Conservation (phyloP, 2,329 filamentous ascomycete species). For the Microdochium bolleyi region DNA sequence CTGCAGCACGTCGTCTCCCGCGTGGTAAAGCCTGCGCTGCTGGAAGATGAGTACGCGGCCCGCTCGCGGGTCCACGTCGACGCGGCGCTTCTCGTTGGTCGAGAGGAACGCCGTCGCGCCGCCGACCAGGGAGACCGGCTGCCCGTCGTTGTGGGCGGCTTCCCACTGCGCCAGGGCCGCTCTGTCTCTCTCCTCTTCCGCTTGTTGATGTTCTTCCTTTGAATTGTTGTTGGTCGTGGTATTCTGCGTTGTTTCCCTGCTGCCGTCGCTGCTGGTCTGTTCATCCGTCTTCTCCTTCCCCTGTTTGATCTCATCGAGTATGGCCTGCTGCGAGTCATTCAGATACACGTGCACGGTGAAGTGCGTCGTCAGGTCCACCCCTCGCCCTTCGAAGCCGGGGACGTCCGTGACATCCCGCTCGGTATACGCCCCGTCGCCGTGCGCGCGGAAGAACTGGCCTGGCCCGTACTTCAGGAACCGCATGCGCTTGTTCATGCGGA, state of each 20-base stretch:
- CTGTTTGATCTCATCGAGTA: constrained; percentile 12
- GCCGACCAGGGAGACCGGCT: constrained; percentile 29
- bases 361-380: constrained; percentile 37
- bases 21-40: constrained; percentile 41
- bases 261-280: background rate
- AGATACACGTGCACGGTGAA: constrained; percentile 51
- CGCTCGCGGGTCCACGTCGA: constrained; percentile 47
- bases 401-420: constrained; percentile 20
- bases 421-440: constrained; percentile 59
- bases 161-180: background rate
- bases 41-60: constrained; percentile 56
- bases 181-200: constrained; percentile 1
- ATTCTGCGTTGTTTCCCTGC: background rate
- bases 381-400: background rate
- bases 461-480: constrained; percentile 65
- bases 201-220: no score
- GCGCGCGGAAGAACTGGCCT: constrained; percentile 67
- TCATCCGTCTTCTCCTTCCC: background rate
- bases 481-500: constrained; percentile 62
- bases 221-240: no score
- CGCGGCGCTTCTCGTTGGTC: constrained; percentile 25
- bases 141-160: background rate
- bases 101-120: constrained; percentile 50
- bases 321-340: constrained; percentile 37
- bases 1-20: constrained; percentile 40